phyloP scores from a whole-genome alignment of 305 asterid species.

The Andrographis paniculata region DNA sequence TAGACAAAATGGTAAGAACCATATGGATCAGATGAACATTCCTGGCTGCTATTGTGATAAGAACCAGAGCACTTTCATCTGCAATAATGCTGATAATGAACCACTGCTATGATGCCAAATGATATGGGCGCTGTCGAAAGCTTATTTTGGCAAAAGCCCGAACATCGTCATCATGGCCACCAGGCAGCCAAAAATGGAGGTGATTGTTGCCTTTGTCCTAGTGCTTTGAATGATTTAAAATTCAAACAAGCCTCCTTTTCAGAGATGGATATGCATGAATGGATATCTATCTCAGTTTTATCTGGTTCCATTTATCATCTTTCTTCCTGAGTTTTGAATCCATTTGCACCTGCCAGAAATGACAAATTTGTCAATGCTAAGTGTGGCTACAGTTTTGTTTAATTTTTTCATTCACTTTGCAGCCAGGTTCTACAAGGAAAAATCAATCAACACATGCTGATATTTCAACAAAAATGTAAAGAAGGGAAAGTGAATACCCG shows the following conservation, averaged over 20 bases:
- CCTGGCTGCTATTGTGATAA: slow-evolving; percentile 25
- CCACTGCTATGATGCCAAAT: slow-evolving; percentile 7
- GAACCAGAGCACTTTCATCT: slow-evolving; percentile 33
- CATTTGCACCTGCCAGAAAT: no score
- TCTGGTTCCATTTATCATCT: slow-evolving; percentile 15
- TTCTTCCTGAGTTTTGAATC: no score
- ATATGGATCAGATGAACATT: background rate
- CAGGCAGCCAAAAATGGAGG: slow-evolving; percentile 15
- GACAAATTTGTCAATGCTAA: background rate
- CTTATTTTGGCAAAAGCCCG: slow-evolving; percentile 15
- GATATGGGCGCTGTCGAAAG: slow-evolving; percentile 13
- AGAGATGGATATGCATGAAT: slow-evolving; percentile 38
- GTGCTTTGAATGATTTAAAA: slow-evolving; percentile 55
- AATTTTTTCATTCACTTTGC: no score
- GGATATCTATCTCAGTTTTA: slow-evolving; percentile 22
- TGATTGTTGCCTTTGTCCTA: slow-evolving; percentile 17
- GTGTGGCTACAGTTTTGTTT: no score
- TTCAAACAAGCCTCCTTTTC: slow-evolving; percentile 26
- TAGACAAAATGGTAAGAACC: slow-evolving; percentile 2
- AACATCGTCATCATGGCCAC: slow-evolving; percentile 6
- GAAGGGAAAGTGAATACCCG: no score
- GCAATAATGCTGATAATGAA: slow-evolving; percentile 21
- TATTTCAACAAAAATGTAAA: no score
- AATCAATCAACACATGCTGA: no score
- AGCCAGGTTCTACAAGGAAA: no score